Base-by-base conservation (phyloP, 139 green algal genomes). In the Auxenochlorella pyrenoidosa region DNA sequence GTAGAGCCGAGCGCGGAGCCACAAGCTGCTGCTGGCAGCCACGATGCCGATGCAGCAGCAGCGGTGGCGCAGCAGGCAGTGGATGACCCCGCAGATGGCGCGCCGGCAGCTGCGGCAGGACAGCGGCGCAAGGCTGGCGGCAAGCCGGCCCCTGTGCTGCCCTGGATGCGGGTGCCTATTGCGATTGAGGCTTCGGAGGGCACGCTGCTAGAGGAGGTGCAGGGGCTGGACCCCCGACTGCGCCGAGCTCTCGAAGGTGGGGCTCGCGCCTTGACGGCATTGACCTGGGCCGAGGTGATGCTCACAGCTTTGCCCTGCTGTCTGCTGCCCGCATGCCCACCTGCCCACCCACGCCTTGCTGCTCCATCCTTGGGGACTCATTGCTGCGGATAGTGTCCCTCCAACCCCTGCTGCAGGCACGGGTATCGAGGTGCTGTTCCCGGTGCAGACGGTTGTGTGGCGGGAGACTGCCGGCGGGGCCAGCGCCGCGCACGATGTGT, bases 91-190 rank as follows among this genome's bases (percentile, higher is more conserved):
- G 19, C 28, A 32, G 30, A 28, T 0, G 79, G 59, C 5, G 59
- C 19, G 36, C 15, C 65, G 22, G 80, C 65, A 51, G 44, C 66
- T 30, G n/a, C 43, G 47, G 66, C 41, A 21, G 32, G n/a, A 13
- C 21, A 44, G 10, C 24, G n/a, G 32, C 24, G 79, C 28, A 68
- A 41, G 18, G 21, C 41, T 32, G 66, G 59, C 28, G 75, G 84
- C 73, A 83, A 82, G 78, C 22, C 80, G 0, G 77, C 84, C 13
- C 88, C 92, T 28, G 89, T 94, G 87, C 92, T 98, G 66, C 96
- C 95, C 40, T 98, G 96, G 96, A 97, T 98, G 95, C 93, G 94
- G 0, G 86, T 97, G n/a, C 95, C 96, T 4, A 89, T 97, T 21
- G 90, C 89, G 0, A 93, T 97, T 24, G 63, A 93, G 5, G 75